These are phyloP conservation scores for Gracilaria caudata DNA, from an alignment of 23 red algal genomes.

Conservation along the genomic window DNA sequence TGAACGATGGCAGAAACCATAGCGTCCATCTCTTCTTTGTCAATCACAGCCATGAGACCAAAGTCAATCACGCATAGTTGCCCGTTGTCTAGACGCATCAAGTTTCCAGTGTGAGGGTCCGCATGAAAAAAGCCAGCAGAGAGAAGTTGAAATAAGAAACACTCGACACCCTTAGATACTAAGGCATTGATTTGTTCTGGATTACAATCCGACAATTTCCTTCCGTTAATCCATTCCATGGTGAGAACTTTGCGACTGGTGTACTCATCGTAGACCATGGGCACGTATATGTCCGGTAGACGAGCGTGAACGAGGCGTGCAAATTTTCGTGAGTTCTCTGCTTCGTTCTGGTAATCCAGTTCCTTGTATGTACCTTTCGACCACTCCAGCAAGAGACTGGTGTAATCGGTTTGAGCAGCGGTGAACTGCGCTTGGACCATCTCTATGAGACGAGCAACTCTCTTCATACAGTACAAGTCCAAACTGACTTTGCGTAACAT, in stretches of 20 bases:
- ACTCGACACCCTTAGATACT: conserved; percentile 84
- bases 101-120: conserved; percentile 92
- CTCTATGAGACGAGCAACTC: conserved; percentile 62
- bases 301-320: conserved; percentile 48
- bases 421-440: conserved; percentile 70
- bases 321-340: conserved; percentile 81
- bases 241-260: conserved; percentile 87
- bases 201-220: conserved; percentile 75
- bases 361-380: conserved; percentile 94
- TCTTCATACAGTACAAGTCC: conserved; percentile 91
- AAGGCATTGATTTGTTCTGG: conserved; percentile 75
- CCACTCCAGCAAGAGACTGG: conserved; percentile 81
- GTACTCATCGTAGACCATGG: conserved; percentile 79
- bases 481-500: conserved; percentile 89
- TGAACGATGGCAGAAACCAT: conserved; percentile 94
- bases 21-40: conserved; percentile 80
- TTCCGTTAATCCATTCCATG: conserved; percentile 94
- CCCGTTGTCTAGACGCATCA: conserved; percentile 74
- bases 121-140: conserved; percentile 92
- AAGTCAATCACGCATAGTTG: conserved; percentile 92
- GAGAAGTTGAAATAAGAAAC: conserved; percentile 92
- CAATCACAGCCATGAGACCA: conserved; percentile 90
- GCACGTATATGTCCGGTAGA: conserved; percentile 72
- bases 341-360: conserved; percentile 95
- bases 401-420: conserved; percentile 71